A percentile compares a stretch with the other conserved stretches of the same genome.
Conservation (phyloP, 164 flowering plant species). For the Vitis vinifera region ASM3070453v1 NC_081809.1:16023001-16023500, state of each 20-base stretch:
- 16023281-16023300: not conserved
- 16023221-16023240: slow-evolving; percentile 57
- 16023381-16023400: slow-evolving; percentile 20
- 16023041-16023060: not conserved
- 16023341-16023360: slow-evolving; percentile 23
- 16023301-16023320: not conserved
- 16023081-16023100: slow-evolving; percentile 65
- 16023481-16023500: too few species aligned
- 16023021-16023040: not conserved
- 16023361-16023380: slow-evolving; percentile 26
- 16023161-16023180: slow-evolving; percentile 93
- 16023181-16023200: slow-evolving; percentile 69
- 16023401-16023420: slow-evolving; percentile 26
- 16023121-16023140: slow-evolving; percentile 83
- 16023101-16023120: slow-evolving; percentile 94
- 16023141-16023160: slow-evolving; percentile 97
- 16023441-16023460: slow-evolving; percentile 24
- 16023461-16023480: slow-evolving; percentile 29
- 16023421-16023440: slow-evolving; percentile 28
- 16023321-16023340: slow-evolving; percentile 39
- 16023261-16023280: not conserved
- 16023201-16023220: slow-evolving; percentile 82
- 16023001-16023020: not conserved
- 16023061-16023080: not conserved
- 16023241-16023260: slow-evolving; percentile 40